phyloP scores from a whole-genome alignment of 768 basidiomycete genomes.

The Epithele typhae region DNA sequence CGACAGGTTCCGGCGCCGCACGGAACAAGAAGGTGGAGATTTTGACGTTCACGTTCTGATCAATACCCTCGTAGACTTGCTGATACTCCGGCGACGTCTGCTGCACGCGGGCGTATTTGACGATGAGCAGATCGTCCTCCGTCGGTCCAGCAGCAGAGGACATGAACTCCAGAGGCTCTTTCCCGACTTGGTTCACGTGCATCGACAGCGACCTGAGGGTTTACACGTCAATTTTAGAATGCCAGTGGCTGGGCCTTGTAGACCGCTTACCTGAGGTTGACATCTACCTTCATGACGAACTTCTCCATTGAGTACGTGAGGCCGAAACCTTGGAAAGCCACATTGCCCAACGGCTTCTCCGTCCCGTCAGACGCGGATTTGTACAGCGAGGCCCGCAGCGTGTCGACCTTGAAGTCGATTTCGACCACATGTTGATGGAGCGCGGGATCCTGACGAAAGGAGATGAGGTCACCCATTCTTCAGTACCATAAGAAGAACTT shows the following conservation, averaged over 20 bases:
- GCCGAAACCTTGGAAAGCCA: conserved; percentile 74
- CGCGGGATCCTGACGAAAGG: conserved; percentile 29
- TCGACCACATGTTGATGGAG: conserved; percentile 69
- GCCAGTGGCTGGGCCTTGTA: not conserved
- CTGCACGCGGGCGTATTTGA: conserved; percentile 79
- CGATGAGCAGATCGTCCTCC: conserved; percentile 64
- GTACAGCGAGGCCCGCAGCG: conserved; percentile 73
- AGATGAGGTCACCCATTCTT: conserved; percentile 12
- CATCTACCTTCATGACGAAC: conserved; percentile 82
- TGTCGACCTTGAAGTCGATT: conserved; percentile 82
- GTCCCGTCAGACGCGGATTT: conserved; percentile 56
- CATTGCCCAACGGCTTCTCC: conserved; percentile 76
- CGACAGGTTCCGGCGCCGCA: conserved; percentile 84
- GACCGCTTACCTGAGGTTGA: conserved; percentile 62
- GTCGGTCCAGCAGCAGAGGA: conserved; percentile 49
- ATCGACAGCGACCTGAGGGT: conserved; percentile 68
- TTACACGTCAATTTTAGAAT: not conserved
- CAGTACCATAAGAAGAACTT: not conserved
- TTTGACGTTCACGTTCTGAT: conserved; percentile 83
- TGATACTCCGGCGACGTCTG: conserved; percentile 82
- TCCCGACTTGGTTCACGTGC: conserved; percentile 58
- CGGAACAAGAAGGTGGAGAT: conserved; percentile 90
- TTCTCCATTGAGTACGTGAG: conserved; percentile 72
- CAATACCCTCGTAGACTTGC: conserved; percentile 74
- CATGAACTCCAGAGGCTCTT: conserved; percentile 55